phyloP scores from a whole-genome alignment of 2,329 filamentous ascomycete genomes.

The Epichloe baconii region DNA sequence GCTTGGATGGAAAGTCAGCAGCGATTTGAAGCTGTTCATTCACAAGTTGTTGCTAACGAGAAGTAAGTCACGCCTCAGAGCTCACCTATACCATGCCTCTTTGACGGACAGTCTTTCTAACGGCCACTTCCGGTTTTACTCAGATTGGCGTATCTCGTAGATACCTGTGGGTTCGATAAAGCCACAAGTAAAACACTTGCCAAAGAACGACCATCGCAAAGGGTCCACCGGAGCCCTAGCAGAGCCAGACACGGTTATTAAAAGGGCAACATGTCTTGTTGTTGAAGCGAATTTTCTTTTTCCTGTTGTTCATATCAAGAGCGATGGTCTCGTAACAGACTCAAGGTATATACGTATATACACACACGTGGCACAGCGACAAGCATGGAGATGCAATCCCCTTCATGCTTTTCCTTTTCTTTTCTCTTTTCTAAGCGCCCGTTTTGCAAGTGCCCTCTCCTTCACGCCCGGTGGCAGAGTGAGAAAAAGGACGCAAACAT shows the following conservation, averaged over 20 bases:
- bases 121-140: not conserved
- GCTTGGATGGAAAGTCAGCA: conserved; percentile 64
- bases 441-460: too few species aligned
- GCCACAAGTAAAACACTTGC: conserved; percentile 35
- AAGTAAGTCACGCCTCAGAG: conserved; percentile 45
- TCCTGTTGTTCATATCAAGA: not conserved
- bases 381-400: too few species aligned
- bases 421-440: not conserved
- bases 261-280: not conserved
- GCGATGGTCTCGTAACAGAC: not conserved
- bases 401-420: not conserved
- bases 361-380: too few species aligned
- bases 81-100: not conserved
- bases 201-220: conserved; percentile 24
- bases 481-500: not conserved
- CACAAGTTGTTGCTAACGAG: conserved; percentile 54
- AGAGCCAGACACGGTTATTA: conserved; percentile 8
- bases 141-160: conserved; percentile 38
- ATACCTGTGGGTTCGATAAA: conserved; percentile 40
- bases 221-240: conserved; percentile 14
- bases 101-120: not conserved
- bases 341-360: not conserved
- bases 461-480: not conserved
- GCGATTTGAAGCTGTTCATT: conserved; percentile 60
- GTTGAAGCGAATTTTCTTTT: not conserved